These are phyloP conservation scores for Pythium plurisporium DNA, from an alignment of 352 stramenopile genomes.

Conservation along the genomic window DNA sequence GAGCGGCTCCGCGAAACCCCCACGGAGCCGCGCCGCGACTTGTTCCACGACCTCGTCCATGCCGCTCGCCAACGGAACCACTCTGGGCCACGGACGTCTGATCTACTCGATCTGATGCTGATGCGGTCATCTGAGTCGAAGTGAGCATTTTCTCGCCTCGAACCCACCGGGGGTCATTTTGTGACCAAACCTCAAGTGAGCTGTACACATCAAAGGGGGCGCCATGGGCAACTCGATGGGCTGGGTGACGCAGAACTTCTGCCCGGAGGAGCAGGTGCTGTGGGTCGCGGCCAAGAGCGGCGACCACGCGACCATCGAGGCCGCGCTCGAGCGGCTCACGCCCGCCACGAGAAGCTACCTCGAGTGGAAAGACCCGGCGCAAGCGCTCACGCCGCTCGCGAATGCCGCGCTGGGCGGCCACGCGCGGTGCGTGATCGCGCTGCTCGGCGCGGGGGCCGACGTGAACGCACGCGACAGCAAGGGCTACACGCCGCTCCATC, in stretches of 20 bases:
- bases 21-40: slow-evolving; percentile 10
- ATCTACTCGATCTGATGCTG: background rate
- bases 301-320: slow-evolving; percentile 43
- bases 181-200: too few relatives aligned
- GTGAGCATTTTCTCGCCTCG: background rate
- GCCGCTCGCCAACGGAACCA: too few relatives aligned
- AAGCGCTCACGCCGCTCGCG: slow-evolving; percentile 60
- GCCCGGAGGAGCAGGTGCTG: slow-evolving; percentile 65
- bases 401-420: slow-evolving; percentile 61
- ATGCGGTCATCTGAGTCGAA: background rate
- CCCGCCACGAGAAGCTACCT: slow-evolving; percentile 56
- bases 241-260: slow-evolving; percentile 70
- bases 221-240: slow-evolving; percentile 71
- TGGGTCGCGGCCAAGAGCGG: slow-evolving; percentile 76
- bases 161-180: too few relatives aligned
- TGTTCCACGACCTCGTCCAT: slow-evolving; percentile 12
- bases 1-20: slow-evolving; percentile 3
- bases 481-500: slow-evolving; percentile 63
- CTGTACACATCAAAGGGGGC: too few relatives aligned
- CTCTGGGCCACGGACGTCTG: too few relatives aligned
- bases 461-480: slow-evolving; percentile 52
- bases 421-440: slow-evolving; percentile 47
- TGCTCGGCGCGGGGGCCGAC: slow-evolving; percentile 53
- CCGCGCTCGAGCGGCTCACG: slow-evolving; percentile 46
- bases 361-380: slow-evolving; percentile 65